Conservation (phyloP, 495 filamentous ascomycete species). For the Aspergillus hancockii region DNA sequence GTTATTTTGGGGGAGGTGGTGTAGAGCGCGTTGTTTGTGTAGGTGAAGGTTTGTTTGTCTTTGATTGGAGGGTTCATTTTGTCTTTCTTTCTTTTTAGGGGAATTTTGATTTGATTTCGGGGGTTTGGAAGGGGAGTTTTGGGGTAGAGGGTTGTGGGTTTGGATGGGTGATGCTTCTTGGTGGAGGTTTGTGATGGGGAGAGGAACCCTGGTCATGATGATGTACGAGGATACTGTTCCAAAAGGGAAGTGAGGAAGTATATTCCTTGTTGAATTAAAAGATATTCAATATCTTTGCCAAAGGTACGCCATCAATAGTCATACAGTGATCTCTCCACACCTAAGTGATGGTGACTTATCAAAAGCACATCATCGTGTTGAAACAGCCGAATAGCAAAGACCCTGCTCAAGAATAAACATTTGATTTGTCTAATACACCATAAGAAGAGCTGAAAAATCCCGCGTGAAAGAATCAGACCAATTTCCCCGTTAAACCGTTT, state of each 20-base stretch:
- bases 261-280: background rate
- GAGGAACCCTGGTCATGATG: background rate
- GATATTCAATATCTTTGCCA: background rate
- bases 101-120: too few relatives aligned
- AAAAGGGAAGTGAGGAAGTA: background rate
- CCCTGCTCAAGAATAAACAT: slow-evolving; percentile 8
- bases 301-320: background rate
- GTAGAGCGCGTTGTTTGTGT: slow-evolving; percentile 44
- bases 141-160: too few relatives aligned
- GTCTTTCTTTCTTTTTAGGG: too few relatives aligned
- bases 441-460: slow-evolving; percentile 25
- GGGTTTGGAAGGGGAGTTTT: too few relatives aligned
- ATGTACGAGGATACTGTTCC: too few relatives aligned
- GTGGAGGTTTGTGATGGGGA: too few relatives aligned
- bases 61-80: too few relatives aligned
- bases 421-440: slow-evolving; percentile 33
- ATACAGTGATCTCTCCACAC: background rate
- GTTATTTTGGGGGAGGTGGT: too few relatives aligned
- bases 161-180: too few relatives aligned
- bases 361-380: background rate
- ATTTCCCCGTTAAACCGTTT: slow-evolving; percentile 22
- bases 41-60: slow-evolving; percentile 14
- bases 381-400: background rate
- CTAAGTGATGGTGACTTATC: background rate
- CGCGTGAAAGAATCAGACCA: background rate